Conservation (phyloP, 768 basidiomycete species). For the Pulveroboletus ravenelii region DNA sequence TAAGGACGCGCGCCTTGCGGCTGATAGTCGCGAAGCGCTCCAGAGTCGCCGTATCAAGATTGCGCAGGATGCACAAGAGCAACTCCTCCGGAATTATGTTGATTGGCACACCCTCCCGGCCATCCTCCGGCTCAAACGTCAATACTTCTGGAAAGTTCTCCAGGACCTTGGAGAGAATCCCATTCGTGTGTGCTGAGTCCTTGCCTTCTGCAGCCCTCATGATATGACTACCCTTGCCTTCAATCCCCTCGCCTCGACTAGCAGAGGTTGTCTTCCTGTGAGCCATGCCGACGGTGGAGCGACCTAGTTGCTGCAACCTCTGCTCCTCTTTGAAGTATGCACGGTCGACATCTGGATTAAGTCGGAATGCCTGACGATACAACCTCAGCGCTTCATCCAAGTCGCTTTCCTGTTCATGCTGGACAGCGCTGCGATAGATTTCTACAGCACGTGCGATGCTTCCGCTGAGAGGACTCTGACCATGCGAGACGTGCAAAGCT, state of each 20-base stretch:
- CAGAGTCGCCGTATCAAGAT: slow-evolving; percentile 60
- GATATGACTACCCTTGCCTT: slow-evolving; percentile 65
- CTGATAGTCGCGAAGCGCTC: slow-evolving; percentile 75
- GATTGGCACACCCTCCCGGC: slow-evolving; percentile 52
- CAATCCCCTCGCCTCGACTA: slow-evolving; percentile 57
- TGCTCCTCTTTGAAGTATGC: slow-evolving; percentile 59
- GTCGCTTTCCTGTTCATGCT: slow-evolving; percentile 67
- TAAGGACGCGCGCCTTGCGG: slow-evolving; percentile 70
- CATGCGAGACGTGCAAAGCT: slow-evolving; percentile 19
- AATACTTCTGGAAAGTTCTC: slow-evolving; percentile 44
- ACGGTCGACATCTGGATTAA: slow-evolving; percentile 72
- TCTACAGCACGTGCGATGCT: slow-evolving; percentile 49
- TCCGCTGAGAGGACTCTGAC: slow-evolving; percentile 31
- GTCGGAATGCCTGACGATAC: slow-evolving; percentile 77
- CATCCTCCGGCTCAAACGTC: slow-evolving; percentile 66
- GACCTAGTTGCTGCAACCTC: slow-evolving; percentile 13
- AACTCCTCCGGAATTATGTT: slow-evolving; percentile 72
- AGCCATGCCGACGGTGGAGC: slow-evolving; percentile 35
- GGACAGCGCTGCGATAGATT: slow-evolving; percentile 65
- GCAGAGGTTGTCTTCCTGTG: slow-evolving; percentile 77
- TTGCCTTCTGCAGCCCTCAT: slow-evolving; percentile 51
- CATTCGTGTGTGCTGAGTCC: slow-evolving; percentile 23
- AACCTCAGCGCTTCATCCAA: slow-evolving; percentile 70
- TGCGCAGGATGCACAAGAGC: slow-evolving; percentile 58
- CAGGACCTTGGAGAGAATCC: slow-evolving; percentile 46